These are phyloP conservation scores for Podospora appendiculata DNA, from an alignment of 495 filamentous ascomycete genomes.

Conservation along the genomic window DNA sequence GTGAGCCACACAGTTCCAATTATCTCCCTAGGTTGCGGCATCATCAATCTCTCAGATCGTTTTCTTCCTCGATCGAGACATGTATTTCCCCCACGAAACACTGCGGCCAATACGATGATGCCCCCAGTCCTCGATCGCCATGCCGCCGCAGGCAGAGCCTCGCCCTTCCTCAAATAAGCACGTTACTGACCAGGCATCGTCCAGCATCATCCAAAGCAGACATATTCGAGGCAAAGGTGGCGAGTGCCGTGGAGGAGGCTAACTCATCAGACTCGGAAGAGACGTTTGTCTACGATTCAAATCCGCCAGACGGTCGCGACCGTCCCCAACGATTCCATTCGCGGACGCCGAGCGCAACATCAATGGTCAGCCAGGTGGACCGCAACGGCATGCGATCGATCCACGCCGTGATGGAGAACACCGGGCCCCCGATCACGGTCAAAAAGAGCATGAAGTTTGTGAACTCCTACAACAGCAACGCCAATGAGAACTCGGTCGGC, in stretches of 20 bases:
- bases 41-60: constrained; percentile 28
- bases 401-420: constrained; percentile 53
- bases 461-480: constrained; percentile 64
- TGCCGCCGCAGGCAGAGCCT: constrained; percentile 19
- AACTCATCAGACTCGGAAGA: constrained; percentile 93
- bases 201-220: constrained; percentile 91
- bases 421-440: constrained; percentile 57
- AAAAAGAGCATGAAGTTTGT: constrained; percentile 98
- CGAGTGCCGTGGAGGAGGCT: constrained; percentile 83
- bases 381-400: constrained; percentile 55
- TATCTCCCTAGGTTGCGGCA: constrained; percentile 18
- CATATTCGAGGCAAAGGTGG: constrained; percentile 94
- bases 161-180: constrained; percentile 30
- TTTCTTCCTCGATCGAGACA: constrained; percentile 21
- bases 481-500: constrained; percentile 45
- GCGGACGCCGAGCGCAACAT: constrained; percentile 89
- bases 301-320: constrained; percentile 75
- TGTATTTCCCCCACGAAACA: constrained; percentile 22
- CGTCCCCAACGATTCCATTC: constrained; percentile 85
- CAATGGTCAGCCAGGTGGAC: constrained; percentile 74
- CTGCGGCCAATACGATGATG: constrained; percentile 25
- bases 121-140: constrained; percentile 7
- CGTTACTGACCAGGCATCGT: constrained; percentile 44
- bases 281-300: constrained; percentile 98
- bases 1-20: constrained; percentile 44